These are phyloP conservation scores for Stylosanthes scabra DNA, from an alignment of 331 rosid genomes.

Conservation along the genomic window DNA sequence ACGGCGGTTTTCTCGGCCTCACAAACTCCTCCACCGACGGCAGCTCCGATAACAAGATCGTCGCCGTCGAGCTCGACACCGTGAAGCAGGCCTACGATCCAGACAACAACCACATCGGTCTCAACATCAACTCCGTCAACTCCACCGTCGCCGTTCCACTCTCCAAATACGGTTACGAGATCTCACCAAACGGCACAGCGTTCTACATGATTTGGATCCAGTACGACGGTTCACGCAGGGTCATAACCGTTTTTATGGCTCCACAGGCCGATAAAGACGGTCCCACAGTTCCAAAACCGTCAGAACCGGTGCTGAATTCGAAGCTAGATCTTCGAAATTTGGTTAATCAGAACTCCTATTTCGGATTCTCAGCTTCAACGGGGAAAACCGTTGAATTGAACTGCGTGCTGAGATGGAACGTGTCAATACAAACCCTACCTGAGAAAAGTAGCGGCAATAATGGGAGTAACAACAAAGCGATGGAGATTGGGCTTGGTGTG, in stretches of 20 bases:
- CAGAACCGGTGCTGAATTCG: conserved; percentile 43
- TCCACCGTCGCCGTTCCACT: conserved; percentile 50
- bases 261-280: background rate
- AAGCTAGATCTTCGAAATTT: conserved; percentile 41
- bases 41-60: conserved; percentile 45
- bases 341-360: conserved; percentile 50
- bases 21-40: conserved; percentile 78
- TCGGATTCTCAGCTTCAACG: conserved; percentile 81
- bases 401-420: conserved; percentile 73
- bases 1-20: conserved; percentile 67
- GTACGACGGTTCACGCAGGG: conserved; percentile 51
- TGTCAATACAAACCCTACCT: conserved; percentile 55
- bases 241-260: conserved; percentile 49
- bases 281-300: conserved; percentile 48
- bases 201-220: conserved; percentile 62
- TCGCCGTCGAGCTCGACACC: conserved; percentile 82
- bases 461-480: background rate
- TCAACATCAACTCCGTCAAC: conserved; percentile 58
- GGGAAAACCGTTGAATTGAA: conserved; percentile 56
- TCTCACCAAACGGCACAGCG: conserved; percentile 45
- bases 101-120: conserved; percentile 69
- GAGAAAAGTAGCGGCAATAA: background rate
- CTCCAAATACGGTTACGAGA: conserved; percentile 42
- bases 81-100: conserved; percentile 63
- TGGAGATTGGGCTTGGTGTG: conserved; percentile 56